phyloP scores from a whole-genome alignment of 106 monocot species.

The Dendrobium huoshanense region DNA sequence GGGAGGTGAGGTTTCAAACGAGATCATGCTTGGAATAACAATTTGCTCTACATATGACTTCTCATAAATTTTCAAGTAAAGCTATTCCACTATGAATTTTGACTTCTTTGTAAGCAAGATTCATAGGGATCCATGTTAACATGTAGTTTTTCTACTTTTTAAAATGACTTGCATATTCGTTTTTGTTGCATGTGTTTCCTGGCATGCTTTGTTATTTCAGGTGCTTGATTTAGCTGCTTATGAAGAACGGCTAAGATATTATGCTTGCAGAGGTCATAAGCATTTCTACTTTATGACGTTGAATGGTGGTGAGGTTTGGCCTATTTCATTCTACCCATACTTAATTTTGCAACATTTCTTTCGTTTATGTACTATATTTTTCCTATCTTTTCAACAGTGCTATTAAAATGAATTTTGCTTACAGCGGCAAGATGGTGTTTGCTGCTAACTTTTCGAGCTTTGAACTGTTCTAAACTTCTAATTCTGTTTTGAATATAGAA shows the following conservation, averaged over 20 bases:
- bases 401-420: background rate
- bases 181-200: background rate
- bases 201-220: constrained; percentile 17
- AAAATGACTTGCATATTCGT: background rate
- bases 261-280: constrained; percentile 91
- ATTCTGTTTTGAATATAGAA: background rate
- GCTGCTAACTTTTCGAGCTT: background rate
- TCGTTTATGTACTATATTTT: background rate
- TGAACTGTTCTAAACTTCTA: background rate
- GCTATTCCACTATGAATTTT: no score
- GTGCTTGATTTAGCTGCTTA: constrained; percentile 84
- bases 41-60: background rate
- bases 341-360: constrained; percentile 2
- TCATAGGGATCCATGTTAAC: background rate
- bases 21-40: background rate
- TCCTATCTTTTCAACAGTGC: background rate
- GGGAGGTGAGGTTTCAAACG: constrained; percentile 50
- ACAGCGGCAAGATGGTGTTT: background rate
- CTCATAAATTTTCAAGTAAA: background rate
- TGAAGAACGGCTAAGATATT: constrained; percentile 82
- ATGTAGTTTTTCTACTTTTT: background rate
- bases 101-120: background rate
- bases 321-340: constrained; percentile 22
- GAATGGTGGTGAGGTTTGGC: constrained; percentile 93
- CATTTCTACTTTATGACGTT: constrained; percentile 99